Evolutionary conservation across 192 early-diverging fungal species (phyloP).

Genomic region (Umbelopsis sp.): DNA sequence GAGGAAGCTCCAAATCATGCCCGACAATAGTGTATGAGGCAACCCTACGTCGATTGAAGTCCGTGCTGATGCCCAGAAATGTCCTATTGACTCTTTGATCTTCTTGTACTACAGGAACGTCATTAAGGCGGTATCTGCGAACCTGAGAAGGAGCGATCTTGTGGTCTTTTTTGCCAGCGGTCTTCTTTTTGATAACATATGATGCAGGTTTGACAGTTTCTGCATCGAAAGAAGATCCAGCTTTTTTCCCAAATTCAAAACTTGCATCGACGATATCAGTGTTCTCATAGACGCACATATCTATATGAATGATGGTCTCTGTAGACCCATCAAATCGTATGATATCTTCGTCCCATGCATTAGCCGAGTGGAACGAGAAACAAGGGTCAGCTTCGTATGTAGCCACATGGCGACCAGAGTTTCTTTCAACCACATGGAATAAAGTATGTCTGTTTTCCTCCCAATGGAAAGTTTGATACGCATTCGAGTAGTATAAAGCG

Average conservation of each 20-base stretch:
- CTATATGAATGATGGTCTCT: slow-evolving; percentile 35
- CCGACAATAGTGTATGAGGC: slow-evolving; percentile 36
- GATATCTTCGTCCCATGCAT: slow-evolving; percentile 49
- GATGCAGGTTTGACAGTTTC: slow-evolving; percentile 30
- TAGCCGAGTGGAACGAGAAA: slow-evolving; percentile 51
- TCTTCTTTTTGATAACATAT: slow-evolving; percentile 31
- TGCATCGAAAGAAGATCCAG: background rate
- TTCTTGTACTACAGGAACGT: slow-evolving; percentile 26
- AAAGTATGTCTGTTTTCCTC: slow-evolving; percentile 41
- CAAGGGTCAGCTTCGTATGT: slow-evolving; percentile 46
- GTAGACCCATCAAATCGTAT: slow-evolving; percentile 26
- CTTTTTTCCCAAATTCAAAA: slow-evolving; percentile 33
- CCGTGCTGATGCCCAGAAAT: background rate
- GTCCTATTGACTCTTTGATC: background rate
- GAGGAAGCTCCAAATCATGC: slow-evolving; percentile 40
- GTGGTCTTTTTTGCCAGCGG: slow-evolving; percentile 23
- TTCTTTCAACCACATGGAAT: slow-evolving; percentile 50
- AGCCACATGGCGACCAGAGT: slow-evolving; percentile 43
- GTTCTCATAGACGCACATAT: slow-evolving; percentile 40
- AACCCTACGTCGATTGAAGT: slow-evolving; percentile 28
- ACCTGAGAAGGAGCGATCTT: slow-evolving; percentile 35
- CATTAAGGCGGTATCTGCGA: slow-evolving; percentile 32
- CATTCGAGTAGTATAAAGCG: slow-evolving; percentile 42
- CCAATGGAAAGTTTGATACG: slow-evolving; percentile 52
- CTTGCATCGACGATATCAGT: slow-evolving; percentile 43